Conservation (phyloP, 2,329 filamentous ascomycete genomes). For the Ceratocystis destructans region DNA sequence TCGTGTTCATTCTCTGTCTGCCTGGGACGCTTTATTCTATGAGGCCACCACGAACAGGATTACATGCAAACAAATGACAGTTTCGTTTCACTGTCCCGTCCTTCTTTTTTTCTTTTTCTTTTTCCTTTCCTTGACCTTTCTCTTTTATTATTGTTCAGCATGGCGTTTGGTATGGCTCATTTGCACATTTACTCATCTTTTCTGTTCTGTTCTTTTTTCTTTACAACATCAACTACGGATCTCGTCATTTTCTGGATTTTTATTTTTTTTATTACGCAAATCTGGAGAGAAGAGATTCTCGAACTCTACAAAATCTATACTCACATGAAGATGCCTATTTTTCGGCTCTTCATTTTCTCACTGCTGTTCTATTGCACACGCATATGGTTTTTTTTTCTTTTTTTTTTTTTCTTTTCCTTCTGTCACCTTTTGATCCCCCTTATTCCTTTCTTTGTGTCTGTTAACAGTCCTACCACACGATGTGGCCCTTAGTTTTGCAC, state of each 20-base stretch:
- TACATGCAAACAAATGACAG: background rate
- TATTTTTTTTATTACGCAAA: constrained; percentile 1
- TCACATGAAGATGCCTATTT: background rate
- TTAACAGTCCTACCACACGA: background rate
- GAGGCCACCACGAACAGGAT: background rate
- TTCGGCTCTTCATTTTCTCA: constrained; percentile 4
- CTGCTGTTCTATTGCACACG: constrained; percentile 3
- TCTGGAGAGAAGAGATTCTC: background rate
- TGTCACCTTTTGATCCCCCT: background rate
- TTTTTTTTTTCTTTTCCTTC: background rate
- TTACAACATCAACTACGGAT: background rate
- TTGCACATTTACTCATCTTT: constrained; percentile 4
- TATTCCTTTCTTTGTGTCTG: background rate
- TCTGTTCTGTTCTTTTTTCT: constrained; percentile 19
- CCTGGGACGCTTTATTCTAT: background rate
- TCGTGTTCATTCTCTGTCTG: background rate
- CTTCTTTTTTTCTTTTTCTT: background rate
- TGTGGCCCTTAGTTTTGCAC: constrained; percentile 1
- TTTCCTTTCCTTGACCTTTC: constrained; percentile 2
- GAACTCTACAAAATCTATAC: constrained; percentile 10
- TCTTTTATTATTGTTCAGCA: constrained; percentile 15
- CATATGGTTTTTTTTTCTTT: constrained; percentile 6
- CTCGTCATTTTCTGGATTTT: background rate
- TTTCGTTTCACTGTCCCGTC: background rate
- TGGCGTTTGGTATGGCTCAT: constrained; percentile 15